Conservation (phyloP, 176 grass and related monocot genomes). For the Musa beccarii region DNA sequence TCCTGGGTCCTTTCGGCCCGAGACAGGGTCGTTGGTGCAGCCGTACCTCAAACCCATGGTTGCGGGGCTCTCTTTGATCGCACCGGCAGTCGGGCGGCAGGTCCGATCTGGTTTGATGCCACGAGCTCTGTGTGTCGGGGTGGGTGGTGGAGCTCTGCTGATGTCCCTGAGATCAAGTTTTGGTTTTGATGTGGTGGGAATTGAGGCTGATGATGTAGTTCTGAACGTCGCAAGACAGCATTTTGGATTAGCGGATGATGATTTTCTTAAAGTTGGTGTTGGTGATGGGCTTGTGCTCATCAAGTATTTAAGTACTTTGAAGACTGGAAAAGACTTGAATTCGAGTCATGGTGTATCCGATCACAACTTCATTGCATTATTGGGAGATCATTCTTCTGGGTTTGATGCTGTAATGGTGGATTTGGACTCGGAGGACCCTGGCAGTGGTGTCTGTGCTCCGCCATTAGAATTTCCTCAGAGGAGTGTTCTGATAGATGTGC, state of each 20-base stretch:
- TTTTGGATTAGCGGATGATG: slow-evolving; percentile 75
- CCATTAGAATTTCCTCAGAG: slow-evolving; percentile 52
- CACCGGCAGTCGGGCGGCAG: slow-evolving; percentile 19
- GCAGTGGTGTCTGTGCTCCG: slow-evolving; percentile 49
- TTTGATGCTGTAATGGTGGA: slow-evolving; percentile 66
- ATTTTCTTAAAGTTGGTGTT: slow-evolving; percentile 36
- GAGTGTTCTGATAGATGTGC: slow-evolving; percentile 34
- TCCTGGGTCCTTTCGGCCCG: slow-evolving; percentile 25
- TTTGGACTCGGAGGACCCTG: slow-evolving; percentile 64
- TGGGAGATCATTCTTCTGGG: slow-evolving; percentile 10
- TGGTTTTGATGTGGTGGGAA: slow-evolving; percentile 47
- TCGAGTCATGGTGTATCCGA: background rate
- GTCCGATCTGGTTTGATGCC: slow-evolving; percentile 28
- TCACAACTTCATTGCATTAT: background rate
- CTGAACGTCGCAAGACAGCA: slow-evolving; percentile 47
- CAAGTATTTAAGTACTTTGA: slow-evolving; percentile 19
- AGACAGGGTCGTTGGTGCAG: slow-evolving; percentile 35
- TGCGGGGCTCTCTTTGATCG: slow-evolving; percentile 41
- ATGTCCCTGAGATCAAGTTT: slow-evolving; percentile 50
- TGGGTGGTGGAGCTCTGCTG: slow-evolving; percentile 71
- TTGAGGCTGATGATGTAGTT: slow-evolving; percentile 54
- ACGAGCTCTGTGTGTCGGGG: slow-evolving; percentile 53
- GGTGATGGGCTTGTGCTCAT: slow-evolving; percentile 62
- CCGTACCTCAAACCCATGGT: slow-evolving; percentile 77
- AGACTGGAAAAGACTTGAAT: background rate